Evolutionary conservation across 2,329 filamentous ascomycete genomes (phyloP).

Genomic region (Pseudodiploospora longispora): DNA sequence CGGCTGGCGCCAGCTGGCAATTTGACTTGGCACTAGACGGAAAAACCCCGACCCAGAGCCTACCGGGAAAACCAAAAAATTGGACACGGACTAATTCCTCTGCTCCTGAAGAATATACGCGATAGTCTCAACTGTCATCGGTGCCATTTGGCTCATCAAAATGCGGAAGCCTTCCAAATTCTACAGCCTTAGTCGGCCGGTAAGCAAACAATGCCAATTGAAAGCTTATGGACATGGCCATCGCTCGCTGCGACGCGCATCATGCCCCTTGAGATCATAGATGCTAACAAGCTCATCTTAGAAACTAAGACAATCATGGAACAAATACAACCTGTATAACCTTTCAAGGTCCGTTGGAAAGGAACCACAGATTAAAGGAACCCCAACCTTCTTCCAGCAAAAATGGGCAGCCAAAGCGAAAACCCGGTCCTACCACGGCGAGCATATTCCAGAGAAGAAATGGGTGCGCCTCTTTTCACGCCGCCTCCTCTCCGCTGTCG

Average conservation of each 20-base stretch:
- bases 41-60: too few relatives aligned
- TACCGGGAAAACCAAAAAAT: slow-evolving; percentile 5
- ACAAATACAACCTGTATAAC: slow-evolving; percentile 95
- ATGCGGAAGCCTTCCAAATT: slow-evolving; percentile 53
- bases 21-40: too few relatives aligned
- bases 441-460: slow-evolving; percentile 85
- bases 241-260: too few relatives aligned
- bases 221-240: too few relatives aligned
- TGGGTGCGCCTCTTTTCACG: slow-evolving; percentile 91
- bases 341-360: slow-evolving; percentile 39
- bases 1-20: too few relatives aligned
- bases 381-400: slow-evolving; percentile 86
- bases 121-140: slow-evolving; percentile 8
- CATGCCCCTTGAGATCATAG: background rate
- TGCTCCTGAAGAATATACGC: slow-evolving; percentile 5
- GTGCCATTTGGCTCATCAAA: slow-evolving; percentile 22
- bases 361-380: slow-evolving; percentile 22
- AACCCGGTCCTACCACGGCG: slow-evolving; percentile 84
- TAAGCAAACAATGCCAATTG: slow-evolving; percentile 33
- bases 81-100: slow-evolving; percentile 1
- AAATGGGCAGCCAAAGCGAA: slow-evolving; percentile 90
- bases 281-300: slow-evolving; percentile 27
- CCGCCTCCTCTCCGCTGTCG: slow-evolving; percentile 70
- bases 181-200: slow-evolving; percentile 58
- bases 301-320: slow-evolving; percentile 96